A percentile compares a stretch with the other conserved stretches of the same genome.
Conservation (phyloP, 2,329 filamentous ascomycete genomes). For the Seiridium cupressi region DNA sequence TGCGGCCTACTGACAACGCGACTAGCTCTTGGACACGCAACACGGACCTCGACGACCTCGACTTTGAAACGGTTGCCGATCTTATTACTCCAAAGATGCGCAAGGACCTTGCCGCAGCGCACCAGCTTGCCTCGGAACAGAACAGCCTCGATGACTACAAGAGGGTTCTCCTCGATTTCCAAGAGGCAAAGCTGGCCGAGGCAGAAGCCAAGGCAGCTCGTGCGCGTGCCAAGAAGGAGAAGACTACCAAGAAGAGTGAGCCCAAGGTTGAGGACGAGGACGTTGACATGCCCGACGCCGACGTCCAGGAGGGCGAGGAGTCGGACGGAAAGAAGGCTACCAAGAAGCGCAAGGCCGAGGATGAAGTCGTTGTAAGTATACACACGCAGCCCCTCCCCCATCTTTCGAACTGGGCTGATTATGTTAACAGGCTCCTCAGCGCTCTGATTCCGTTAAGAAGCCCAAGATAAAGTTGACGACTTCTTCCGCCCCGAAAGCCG, state of each 20-base stretch:
- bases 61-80: constrained; percentile 68
- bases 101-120: constrained; percentile 77
- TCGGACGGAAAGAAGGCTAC: constrained; percentile 47
- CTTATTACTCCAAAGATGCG: constrained; percentile 73
- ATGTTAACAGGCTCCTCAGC: constrained; percentile 48
- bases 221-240: constrained; percentile 19
- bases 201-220: constrained; percentile 38
- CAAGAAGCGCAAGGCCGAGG: constrained; percentile 86
- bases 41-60: constrained; percentile 74
- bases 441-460: constrained; percentile 64
- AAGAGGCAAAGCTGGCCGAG: constrained; percentile 63
- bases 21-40: constrained; percentile 88
- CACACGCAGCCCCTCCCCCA: not conserved
- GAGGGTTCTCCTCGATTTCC: constrained; percentile 67
- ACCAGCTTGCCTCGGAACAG: constrained; percentile 74
- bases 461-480: constrained; percentile 64
- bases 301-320: constrained; percentile 45
- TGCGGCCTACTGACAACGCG: constrained; percentile 10
- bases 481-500: constrained; percentile 65
- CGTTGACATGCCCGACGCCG: constrained; percentile 59
- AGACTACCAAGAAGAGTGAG: constrained; percentile 36
- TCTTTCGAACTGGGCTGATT: not conserved
- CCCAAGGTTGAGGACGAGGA: constrained; percentile 56
- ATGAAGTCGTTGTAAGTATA: constrained; percentile 64
- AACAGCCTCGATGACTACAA: constrained; percentile 83